A percentile compares a stretch with the other conserved stretches of the same genome.
Conservation (phyloP, 2,329 filamentous ascomycete genomes). For the Neofusicoccum sp. region DNA sequence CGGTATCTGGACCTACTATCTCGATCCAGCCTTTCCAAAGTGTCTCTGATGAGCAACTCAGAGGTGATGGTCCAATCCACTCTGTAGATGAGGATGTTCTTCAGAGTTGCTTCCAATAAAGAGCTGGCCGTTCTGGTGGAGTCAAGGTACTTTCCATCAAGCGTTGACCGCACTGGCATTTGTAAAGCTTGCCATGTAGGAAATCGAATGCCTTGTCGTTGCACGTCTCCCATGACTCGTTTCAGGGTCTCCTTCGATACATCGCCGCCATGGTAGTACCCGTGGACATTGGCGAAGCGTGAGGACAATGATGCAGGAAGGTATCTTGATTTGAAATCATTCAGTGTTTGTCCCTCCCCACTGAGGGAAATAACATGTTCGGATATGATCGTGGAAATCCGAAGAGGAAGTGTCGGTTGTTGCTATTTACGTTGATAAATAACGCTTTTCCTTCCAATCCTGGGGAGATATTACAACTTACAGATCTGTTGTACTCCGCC, state of each 20-base stretch:
- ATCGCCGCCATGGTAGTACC: background rate
- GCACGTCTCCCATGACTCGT: background rate
- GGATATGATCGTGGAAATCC: background rate
- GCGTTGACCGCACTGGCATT: background rate
- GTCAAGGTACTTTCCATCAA: background rate
- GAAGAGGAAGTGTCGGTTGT: background rate
- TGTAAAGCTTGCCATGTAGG: background rate
- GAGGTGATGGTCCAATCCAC: background rate
- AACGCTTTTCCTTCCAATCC: no score
- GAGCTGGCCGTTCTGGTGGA: background rate
- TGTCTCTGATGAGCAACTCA: background rate
- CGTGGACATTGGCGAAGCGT: background rate
- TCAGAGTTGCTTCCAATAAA: background rate
- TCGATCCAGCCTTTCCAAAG: background rate
- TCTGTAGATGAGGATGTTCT: background rate
- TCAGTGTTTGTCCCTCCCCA: background rate
- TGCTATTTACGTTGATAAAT: background rate
- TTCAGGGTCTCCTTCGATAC: background rate
- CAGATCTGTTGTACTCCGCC: background rate
- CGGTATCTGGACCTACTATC: background rate
- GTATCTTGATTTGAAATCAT: background rate
- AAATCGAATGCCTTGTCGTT: background rate
- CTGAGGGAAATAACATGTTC: background rate
- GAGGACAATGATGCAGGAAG: background rate
- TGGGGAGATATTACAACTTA: background rate